Evolutionary conservation across 257 asterid species (phyloP).

Genomic region (Eustoma russellianum): DNA sequence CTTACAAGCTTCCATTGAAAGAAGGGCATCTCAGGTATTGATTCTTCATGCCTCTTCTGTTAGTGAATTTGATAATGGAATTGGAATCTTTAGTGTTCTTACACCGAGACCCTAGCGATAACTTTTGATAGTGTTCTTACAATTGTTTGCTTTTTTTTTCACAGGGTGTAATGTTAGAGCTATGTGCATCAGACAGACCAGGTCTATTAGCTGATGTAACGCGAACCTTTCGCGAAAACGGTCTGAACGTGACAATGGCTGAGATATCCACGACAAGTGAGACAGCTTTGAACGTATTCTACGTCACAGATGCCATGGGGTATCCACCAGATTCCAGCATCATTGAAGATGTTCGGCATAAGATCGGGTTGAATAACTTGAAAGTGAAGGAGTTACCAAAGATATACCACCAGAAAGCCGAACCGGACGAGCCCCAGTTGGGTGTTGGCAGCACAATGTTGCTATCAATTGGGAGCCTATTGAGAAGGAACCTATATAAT

Average conservation of each 20-base stretch:
- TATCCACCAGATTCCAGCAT: constrained; percentile 44
- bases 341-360: constrained; percentile 56
- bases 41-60: neutral
- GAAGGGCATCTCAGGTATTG: constrained; percentile 22
- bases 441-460: constrained; percentile 72
- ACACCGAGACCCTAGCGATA: too few relatives aligned
- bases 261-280: constrained; percentile 67
- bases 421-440: constrained; percentile 26
- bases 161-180: constrained; percentile 94
- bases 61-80: too few relatives aligned
- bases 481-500: constrained; percentile 72
- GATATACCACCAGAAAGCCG: constrained; percentile 38
- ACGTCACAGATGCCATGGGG: constrained; percentile 71
- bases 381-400: constrained; percentile 68
- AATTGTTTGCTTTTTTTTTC: constrained; percentile 1
- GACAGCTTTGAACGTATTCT: constrained; percentile 50
- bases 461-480: constrained; percentile 31
- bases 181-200: constrained; percentile 43
- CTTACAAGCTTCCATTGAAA: constrained; percentile 48
- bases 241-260: constrained; percentile 70
- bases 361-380: constrained; percentile 56
- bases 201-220: too few relatives aligned
- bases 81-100: too few relatives aligned
- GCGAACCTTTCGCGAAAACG: constrained; percentile 93
- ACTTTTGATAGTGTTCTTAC: too few relatives aligned